phyloP scores from a whole-genome alignment of 306 rosid genomes.

The Trifolium pratense region DNA sequence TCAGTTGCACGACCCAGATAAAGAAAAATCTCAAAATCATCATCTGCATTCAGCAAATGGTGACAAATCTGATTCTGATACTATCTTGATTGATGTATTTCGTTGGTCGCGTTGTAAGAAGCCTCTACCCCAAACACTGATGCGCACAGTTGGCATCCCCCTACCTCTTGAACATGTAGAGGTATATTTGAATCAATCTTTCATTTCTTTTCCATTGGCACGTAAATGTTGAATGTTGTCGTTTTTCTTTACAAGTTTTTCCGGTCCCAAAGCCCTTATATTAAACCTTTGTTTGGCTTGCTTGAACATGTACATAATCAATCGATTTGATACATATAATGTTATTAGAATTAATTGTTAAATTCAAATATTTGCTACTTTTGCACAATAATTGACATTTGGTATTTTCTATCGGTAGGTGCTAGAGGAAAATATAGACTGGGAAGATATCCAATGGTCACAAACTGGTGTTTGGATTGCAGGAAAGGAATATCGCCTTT shows the following conservation, averaged over 20 bases:
- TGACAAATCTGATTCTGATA: constrained; percentile 69
- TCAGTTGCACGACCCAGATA: constrained; percentile 62
- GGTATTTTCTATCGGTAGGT: constrained; percentile 55
- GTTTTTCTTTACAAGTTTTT: neutral
- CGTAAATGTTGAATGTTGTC: neutral
- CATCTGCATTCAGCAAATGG: constrained; percentile 64
- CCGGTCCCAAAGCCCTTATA: neutral
- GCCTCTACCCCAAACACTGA: constrained; percentile 83
- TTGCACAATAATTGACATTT: constrained; percentile 18
- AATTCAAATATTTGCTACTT: constrained; percentile 16
- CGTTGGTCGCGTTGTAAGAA: constrained; percentile 95
- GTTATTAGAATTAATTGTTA: constrained; percentile 11
- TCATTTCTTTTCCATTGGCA: constrained; percentile 32
- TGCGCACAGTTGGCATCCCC: constrained; percentile 83
- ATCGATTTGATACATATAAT: neutral
- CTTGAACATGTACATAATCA: constrained; percentile 8
- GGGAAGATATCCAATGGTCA: constrained; percentile 99
- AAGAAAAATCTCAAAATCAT: constrained; percentile 76
- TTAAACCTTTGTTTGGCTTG: constrained; percentile 6
- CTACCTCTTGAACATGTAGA: constrained; percentile 82
- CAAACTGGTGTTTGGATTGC: constrained; percentile 97
- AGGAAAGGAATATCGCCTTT: constrained; percentile 84
- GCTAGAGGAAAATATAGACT: constrained; percentile 85
- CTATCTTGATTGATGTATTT: constrained; percentile 66
- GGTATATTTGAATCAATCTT: constrained; percentile 54